phyloP scores from a whole-genome alignment of 2,329 filamentous ascomycete genomes.

The Aspergillus spinulosporus region DNA sequence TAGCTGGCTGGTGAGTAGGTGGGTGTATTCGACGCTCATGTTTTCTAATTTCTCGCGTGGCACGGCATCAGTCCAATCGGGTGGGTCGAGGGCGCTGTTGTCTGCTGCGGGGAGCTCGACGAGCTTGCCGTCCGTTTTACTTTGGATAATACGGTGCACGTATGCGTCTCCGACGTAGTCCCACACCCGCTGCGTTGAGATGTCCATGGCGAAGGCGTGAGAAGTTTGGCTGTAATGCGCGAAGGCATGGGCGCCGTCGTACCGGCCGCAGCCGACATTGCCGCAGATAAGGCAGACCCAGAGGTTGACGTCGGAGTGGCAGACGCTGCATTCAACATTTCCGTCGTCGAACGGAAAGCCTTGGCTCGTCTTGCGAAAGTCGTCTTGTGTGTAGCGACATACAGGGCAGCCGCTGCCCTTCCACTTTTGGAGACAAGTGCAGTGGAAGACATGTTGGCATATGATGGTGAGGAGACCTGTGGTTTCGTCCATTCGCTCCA shows the following conservation, averaged over 20 bases:
- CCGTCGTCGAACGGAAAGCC: constrained; percentile 58
- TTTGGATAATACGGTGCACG: constrained; percentile 91
- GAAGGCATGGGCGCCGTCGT: constrained; percentile 91
- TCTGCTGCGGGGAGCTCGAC: constrained; percentile 76
- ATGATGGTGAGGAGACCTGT: constrained; percentile 92
- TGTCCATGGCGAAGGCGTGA: constrained; percentile 89
- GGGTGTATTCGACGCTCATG: constrained; percentile 91
- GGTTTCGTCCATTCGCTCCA: constrained; percentile 98
- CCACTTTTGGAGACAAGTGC: constrained; percentile 94
- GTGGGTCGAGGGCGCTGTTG: constrained; percentile 44
- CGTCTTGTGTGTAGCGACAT: constrained; percentile 80
- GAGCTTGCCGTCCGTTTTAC: constrained; percentile 88
- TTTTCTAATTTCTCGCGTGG: constrained; percentile 66
- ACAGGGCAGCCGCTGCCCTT: constrained; percentile 91
- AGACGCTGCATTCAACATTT: constrained; percentile 68
- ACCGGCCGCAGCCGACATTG: constrained; percentile 87
- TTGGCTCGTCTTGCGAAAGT: constrained; percentile 48
- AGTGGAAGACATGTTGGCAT: constrained; percentile 97
- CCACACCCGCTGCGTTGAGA: constrained; percentile 94
- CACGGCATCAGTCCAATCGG: constrained; percentile 48
- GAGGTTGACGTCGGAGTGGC: constrained; percentile 76
- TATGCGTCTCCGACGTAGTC: constrained; percentile 95
- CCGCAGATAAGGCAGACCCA: constrained; percentile 97
- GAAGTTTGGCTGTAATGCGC: constrained; percentile 87
- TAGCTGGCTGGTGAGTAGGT: constrained; percentile 86